These are phyloP conservation scores for Podaxis sp. DNA, from an alignment of 768 basidiomycete species.

Conservation along the genomic window DNA sequence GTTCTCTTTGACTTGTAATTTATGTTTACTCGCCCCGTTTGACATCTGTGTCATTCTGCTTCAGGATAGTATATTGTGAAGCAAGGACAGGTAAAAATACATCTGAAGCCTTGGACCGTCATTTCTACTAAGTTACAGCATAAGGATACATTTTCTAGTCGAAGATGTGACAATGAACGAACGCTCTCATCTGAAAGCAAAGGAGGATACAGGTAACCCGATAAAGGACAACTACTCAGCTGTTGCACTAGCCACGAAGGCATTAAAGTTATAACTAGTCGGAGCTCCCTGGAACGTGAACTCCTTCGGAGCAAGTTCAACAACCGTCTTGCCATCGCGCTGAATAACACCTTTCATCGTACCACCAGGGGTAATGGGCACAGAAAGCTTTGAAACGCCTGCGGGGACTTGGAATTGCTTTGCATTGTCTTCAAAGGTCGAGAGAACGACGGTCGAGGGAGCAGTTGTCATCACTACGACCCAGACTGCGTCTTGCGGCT, in stretches of 20 bases:
- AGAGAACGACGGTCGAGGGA: slow-evolving; percentile 55
- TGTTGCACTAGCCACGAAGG: slow-evolving; percentile 49
- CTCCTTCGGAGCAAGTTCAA: slow-evolving; percentile 45
- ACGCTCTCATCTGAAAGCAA: background rate
- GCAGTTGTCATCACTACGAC: slow-evolving; percentile 62
- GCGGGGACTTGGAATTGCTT: slow-evolving; percentile 50
- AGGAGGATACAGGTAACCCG: background rate
- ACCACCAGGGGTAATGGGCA: slow-evolving; percentile 53
- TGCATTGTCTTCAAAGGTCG: slow-evolving; percentile 42
- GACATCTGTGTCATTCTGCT: background rate
- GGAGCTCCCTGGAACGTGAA: slow-evolving; percentile 60
- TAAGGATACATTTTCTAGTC: background rate
- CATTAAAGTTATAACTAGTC: slow-evolving; percentile 69
- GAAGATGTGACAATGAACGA: slow-evolving; percentile 4
- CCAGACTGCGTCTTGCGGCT: slow-evolving; percentile 70
- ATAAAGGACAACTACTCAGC: slow-evolving; percentile 19
- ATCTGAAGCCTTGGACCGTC: background rate
- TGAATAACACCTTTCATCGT: slow-evolving; percentile 48
- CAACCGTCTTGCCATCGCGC: slow-evolving; percentile 46
- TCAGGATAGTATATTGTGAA: background rate
- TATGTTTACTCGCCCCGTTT: background rate
- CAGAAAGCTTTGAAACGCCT: slow-evolving; percentile 62
- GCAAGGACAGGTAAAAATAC: background rate
- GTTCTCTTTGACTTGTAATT: background rate
- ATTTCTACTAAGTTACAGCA: background rate